phyloP scores from a whole-genome alignment of 73 alveolate species.

The Paramecium bursaria region DNA sequence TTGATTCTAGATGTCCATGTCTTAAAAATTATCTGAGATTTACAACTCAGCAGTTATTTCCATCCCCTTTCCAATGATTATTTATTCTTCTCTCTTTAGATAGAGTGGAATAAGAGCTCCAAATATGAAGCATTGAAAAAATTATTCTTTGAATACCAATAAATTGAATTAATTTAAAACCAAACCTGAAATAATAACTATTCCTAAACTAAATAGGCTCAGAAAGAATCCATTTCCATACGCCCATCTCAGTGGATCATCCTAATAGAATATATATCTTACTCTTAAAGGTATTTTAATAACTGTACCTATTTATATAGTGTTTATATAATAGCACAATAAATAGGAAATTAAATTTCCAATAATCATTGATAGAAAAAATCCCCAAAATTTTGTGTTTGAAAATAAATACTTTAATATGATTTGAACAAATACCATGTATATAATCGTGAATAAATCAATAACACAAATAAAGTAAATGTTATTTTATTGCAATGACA shows the following conservation, averaged over 20 bases:
- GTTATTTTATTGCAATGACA: conserved; percentile 18
- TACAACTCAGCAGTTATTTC: not conserved
- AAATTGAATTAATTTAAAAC: not conserved
- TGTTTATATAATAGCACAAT: conserved; percentile 42
- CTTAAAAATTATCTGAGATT: not conserved
- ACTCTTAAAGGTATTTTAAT: conserved; percentile 53
- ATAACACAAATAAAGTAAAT: conserved; percentile 15
- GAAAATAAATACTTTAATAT: conserved; percentile 3
- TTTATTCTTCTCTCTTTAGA: conserved; percentile 33
- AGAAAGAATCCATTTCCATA: conserved; percentile 62
- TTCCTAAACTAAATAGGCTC: conserved; percentile 55
- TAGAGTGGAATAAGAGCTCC: conserved; percentile 37
- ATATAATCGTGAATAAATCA: not conserved
- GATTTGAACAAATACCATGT: not conserved
- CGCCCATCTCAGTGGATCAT: conserved; percentile 59
- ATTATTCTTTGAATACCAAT: not conserved
- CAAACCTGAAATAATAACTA: not conserved
- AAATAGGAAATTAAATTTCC: conserved; percentile 6
- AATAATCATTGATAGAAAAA: not conserved
- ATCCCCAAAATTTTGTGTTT: not conserved
- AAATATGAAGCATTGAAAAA: not conserved
- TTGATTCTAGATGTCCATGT: not conserved
- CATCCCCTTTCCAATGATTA: conserved; percentile 24
- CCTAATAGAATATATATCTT: conserved; percentile 19
- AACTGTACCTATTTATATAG: conserved; percentile 32